phyloP scores from a whole-genome alignment of 805 yeast genomes.

The Starmerella geochares region DNA sequence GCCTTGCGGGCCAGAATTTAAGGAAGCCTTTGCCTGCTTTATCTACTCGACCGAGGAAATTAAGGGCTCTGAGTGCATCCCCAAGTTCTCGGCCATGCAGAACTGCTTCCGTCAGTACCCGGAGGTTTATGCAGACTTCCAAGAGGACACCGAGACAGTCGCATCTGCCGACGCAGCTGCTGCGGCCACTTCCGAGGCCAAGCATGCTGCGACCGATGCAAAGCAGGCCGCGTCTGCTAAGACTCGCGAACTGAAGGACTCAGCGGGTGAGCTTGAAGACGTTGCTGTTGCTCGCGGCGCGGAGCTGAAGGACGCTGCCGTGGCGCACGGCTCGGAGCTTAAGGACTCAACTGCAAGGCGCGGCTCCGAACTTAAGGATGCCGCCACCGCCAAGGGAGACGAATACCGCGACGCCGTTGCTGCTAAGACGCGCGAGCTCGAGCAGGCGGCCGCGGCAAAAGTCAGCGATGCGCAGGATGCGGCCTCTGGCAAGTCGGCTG shows the following conservation, averaged over 20 bases:
- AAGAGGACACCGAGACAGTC: conserved; percentile 44
- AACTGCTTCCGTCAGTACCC: conserved; percentile 86
- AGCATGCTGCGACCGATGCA: background rate
- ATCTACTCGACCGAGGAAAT: conserved; percentile 91
- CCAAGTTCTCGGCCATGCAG: conserved; percentile 85
- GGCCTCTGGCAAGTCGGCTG: background rate
- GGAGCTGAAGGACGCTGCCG: background rate
- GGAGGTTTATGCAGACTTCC: conserved; percentile 81
- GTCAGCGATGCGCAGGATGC: background rate
- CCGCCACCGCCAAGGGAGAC: background rate
- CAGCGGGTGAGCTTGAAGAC: background rate
- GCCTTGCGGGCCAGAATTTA: conserved; percentile 94
- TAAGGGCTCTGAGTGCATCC: conserved; percentile 90
- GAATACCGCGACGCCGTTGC: background rate
- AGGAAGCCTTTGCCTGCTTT: conserved; percentile 88
- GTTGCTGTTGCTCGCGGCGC: background rate
- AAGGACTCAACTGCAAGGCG: background rate
- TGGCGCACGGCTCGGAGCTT: background rate
- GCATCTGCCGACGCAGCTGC: background rate
- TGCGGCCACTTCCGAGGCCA: background rate
- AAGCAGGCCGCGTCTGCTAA: background rate
- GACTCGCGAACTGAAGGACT: background rate
- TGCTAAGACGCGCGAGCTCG: background rate
- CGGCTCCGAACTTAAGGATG: background rate
- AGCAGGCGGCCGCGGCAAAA: background rate